phyloP scores from a whole-genome alignment of 495 filamentous ascomycete genomes.

The Neurospora intermedia region DNA sequence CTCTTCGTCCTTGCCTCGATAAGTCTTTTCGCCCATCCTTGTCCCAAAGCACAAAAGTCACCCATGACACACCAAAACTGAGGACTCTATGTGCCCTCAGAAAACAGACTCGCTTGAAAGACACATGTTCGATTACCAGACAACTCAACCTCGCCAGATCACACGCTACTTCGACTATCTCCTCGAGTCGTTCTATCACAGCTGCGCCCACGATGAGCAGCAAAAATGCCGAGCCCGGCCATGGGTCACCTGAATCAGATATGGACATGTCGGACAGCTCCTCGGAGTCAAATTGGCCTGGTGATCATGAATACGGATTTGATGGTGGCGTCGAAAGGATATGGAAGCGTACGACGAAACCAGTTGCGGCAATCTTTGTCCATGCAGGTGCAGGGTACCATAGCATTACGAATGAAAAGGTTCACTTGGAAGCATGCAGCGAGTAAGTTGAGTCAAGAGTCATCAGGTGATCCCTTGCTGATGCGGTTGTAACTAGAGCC shows the following conservation, averaged over 20 bases:
- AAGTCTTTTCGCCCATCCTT: too few species aligned
- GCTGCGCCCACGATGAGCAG: neutral
- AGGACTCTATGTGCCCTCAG: neutral
- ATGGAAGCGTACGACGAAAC: constrained; percentile 9
- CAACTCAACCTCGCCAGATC: neutral
- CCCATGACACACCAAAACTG: neutral
- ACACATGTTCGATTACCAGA: neutral
- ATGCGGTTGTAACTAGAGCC: constrained; percentile 44
- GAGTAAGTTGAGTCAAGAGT: constrained; percentile 48
- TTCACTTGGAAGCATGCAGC: constrained; percentile 75
- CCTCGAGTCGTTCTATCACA: neutral
- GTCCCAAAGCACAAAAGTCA: too few species aligned
- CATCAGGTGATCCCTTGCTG: neutral
- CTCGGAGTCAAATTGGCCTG: neutral
- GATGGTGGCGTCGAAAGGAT: constrained; percentile 18
- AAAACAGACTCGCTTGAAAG: neutral
- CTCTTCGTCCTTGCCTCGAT: neutral
- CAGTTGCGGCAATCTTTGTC: constrained; percentile 66
- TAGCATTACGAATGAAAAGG: constrained; percentile 66
- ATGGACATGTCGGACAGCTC: neutral
- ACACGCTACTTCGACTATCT: neutral
- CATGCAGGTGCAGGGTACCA: constrained; percentile 97
- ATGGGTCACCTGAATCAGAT: neutral
- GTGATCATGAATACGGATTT: neutral
- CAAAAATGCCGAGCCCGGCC: neutral